Conservation (phyloP, 192 early-diverging fungal species). For the Radiomyces spectabilis region DNA sequence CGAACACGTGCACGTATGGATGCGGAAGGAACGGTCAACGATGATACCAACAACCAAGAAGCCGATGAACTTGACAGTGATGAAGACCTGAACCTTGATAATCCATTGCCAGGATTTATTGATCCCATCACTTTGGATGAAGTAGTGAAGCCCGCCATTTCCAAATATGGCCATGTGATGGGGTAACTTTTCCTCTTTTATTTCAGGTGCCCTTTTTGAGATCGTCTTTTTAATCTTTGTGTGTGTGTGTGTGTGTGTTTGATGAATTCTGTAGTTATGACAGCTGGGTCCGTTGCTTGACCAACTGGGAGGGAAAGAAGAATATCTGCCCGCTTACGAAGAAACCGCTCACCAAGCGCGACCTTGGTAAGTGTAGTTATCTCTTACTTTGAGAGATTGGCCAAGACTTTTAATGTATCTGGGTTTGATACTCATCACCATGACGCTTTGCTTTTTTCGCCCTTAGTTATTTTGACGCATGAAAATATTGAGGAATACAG, state of each 20-base stretch:
- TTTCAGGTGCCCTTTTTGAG: too few relatives aligned
- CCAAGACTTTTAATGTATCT: too few relatives aligned
- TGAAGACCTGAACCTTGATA: conserved; percentile 45
- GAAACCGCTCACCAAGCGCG: conserved; percentile 86
- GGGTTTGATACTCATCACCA: too few relatives aligned
- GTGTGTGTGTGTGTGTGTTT: too few relatives aligned
- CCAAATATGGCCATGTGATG: conserved; percentile 90
- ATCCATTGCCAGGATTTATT: conserved; percentile 86
- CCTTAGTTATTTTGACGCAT: conserved; percentile 52
- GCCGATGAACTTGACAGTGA: conserved; percentile 35
- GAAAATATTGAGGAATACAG: conserved; percentile 81
- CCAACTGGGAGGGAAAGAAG: conserved; percentile 66
- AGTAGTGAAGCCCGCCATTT: conserved; percentile 88
- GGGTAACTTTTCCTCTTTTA: conserved; percentile 39
- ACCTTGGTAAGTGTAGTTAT: conserved; percentile 44
- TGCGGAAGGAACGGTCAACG: conserved; percentile 11
- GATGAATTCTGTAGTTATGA: conserved; percentile 41
- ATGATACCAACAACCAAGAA: conserved; percentile 12
- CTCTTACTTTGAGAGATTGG: too few relatives aligned
- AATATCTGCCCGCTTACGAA: conserved; percentile 94
- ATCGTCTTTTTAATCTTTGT: too few relatives aligned
- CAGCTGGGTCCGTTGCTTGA: conserved; percentile 82
- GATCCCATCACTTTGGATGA: conserved; percentile 93
- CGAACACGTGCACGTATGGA: conserved; percentile 37
- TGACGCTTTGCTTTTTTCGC: neutral